These are phyloP conservation scores for Pleurotus pulmonarius DNA, from an alignment of 768 basidiomycete genomes.

Conservation along the genomic window DNA sequence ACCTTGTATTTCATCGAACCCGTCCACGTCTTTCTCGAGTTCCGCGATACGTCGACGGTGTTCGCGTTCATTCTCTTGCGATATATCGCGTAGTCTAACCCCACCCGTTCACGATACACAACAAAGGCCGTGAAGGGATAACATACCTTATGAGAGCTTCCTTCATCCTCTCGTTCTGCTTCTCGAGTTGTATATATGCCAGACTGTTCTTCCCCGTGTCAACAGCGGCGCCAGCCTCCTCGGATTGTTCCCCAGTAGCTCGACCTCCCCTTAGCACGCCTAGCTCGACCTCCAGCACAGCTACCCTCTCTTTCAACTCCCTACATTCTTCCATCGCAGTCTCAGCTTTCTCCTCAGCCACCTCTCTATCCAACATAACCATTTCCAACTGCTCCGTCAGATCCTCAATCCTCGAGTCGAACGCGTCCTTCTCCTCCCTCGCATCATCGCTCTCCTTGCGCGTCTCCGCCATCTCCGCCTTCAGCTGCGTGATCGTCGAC, in stretches of 20 bases:
- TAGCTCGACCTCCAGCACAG: conserved; percentile 80
- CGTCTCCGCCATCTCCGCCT: neutral
- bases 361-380: conserved; percentile 92
- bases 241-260: conserved; percentile 18
- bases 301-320: conserved; percentile 72
- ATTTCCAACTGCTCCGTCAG: conserved; percentile 91
- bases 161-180: conserved; percentile 93
- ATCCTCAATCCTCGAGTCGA: conserved; percentile 35
- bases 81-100: conserved; percentile 78
- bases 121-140: neutral
- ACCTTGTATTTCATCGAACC: conserved; percentile 81
- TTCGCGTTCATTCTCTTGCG: conserved; percentile 84
- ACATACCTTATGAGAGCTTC: conserved; percentile 84
- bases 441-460: neutral
- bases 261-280: conserved; percentile 67
- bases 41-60: conserved; percentile 77
- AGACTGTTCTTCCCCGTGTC: conserved; percentile 51
- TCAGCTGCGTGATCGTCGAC: conserved; percentile 1
- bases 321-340: conserved; percentile 74
- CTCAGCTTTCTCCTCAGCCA: conserved; percentile 92
- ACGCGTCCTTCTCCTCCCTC: conserved; percentile 3
- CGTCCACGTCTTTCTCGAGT: conserved; percentile 84
- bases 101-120: neutral
- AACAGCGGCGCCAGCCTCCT: conserved; percentile 18
- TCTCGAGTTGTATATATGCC: conserved; percentile 85